Evolutionary conservation across 1,284 basidiomycete species (phyloP).

Genomic region (Sporisorium sorghi): DNA sequence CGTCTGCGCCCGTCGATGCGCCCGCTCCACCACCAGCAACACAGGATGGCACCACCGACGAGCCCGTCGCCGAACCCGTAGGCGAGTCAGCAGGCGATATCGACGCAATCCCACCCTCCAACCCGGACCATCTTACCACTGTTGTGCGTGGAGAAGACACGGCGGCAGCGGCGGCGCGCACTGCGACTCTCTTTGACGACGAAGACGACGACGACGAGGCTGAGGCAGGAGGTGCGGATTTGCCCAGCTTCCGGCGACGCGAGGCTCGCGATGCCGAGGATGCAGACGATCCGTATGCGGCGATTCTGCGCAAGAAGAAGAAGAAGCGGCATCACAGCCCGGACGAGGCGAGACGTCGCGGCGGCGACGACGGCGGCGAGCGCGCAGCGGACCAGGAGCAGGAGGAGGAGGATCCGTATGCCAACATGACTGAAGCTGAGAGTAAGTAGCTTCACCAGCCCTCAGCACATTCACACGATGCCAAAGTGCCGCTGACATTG

Average conservation of each 20-base stretch:
- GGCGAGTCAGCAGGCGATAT: constrained; percentile 17
- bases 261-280: constrained; percentile 17
- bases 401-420: constrained; percentile 43
- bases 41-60: background rate
- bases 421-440: constrained; percentile 48
- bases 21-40: constrained; percentile 7
- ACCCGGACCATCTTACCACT: constrained; percentile 20
- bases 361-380: constrained; percentile 5
- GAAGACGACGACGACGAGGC: constrained; percentile 38
- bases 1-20: background rate
- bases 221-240: constrained; percentile 7
- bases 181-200: constrained; percentile 47
- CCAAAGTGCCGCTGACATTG: background rate
- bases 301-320: constrained; percentile 48
- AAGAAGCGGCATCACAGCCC: constrained; percentile 50
- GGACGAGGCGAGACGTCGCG: constrained; percentile 10
- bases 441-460: background rate
- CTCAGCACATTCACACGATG: no score
- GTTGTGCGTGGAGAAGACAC: constrained; percentile 34
- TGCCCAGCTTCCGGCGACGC: constrained; percentile 45
- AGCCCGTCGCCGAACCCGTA: constrained; percentile 7
- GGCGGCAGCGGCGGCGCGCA: constrained; percentile 33
- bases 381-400: constrained; percentile 17
- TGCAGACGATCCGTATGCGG: constrained; percentile 29
- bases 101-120: constrained; percentile 23